Conservation (phyloP, 176 grass and related monocot species). For the Dactylis glomerata region DNA sequence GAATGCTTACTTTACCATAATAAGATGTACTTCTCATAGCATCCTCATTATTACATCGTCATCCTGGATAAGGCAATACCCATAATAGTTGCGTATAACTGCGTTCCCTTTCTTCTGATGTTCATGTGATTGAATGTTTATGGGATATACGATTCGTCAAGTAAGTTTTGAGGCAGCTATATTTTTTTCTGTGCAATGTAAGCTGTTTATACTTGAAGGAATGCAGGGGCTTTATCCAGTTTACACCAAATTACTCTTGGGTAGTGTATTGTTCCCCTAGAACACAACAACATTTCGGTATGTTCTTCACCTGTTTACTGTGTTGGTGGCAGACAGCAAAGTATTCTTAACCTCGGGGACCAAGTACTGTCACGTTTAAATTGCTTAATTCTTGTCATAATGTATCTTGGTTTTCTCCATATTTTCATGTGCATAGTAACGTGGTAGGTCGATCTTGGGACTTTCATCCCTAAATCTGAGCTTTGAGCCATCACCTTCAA, state of each 20-base stretch:
- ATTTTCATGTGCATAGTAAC: no score
- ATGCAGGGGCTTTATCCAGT: background rate
- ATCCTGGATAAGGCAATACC: background rate
- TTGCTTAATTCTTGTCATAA: no score
- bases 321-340: no score
- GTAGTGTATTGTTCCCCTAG: no score
- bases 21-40: slow-evolving; percentile 20
- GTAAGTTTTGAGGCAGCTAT: background rate
- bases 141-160: background rate
- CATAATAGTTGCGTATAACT: background rate
- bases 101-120: background rate
- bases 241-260: background rate
- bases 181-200: background rate
- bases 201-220: background rate
- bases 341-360: no score
- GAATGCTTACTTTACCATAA: slow-evolving; percentile 24
- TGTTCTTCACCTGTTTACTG: no score
- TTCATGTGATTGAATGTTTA: background rate
- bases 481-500: no score
- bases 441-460: no score
- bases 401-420: no score
- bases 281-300: no score
- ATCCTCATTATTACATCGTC: slow-evolving; percentile 35
- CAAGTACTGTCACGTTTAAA: no score
- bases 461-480: no score